Evolutionary conservation across 768 basidiomycete genomes (phyloP), one percentile per base, ranked within the genome.

Genomic region (Auricularia sp.): DNA sequence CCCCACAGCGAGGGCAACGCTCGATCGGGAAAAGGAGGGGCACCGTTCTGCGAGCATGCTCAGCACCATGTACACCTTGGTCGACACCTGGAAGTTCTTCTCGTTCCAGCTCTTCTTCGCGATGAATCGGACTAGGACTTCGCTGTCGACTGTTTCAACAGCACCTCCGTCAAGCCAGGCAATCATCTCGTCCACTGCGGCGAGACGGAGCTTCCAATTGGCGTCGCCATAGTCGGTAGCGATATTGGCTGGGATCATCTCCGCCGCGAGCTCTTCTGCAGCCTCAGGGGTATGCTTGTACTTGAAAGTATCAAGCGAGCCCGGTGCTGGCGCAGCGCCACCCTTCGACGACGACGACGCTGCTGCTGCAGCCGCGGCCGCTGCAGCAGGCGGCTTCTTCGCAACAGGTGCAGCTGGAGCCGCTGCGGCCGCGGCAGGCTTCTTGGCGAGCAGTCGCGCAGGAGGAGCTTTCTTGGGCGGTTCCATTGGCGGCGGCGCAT

Each of bases 31-130:
- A 74, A 98, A 98, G 1, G 86, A 84, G 1, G 93, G 86, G 69
- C 87, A 92, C 42, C 80, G 78, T 68, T 91, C 85, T 1, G 94
- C 90, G 47, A 98, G 82, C 8, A 84, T 70, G 44, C 71, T 75
- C 68, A 98, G 80, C 63, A 93, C 84, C 33, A 82, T 86, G 74
- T 94, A 98, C 61, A 98, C 74, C 74, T 95, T 98, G 16, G 87
- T 80, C 5, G 91, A 94, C 58, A 99, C 95, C 79, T 99, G 96
- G 69, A 99, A 99, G 71, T 98, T 99, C 80, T 97, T 98, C 77
- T 99, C 97, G n/a, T 81, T 83, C 94, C 93, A 98, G 2, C 95
- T 93, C 67, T 91, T 93, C 80, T 96, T 98, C 3, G 84, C 87
- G 65, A 98, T 76, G 68, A 90, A 87, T 33, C 96, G 82, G 21